Base-by-base conservation (phyloP, 1,284 basidiomycete genomes). In the Earliella scabrosa region DNA sequence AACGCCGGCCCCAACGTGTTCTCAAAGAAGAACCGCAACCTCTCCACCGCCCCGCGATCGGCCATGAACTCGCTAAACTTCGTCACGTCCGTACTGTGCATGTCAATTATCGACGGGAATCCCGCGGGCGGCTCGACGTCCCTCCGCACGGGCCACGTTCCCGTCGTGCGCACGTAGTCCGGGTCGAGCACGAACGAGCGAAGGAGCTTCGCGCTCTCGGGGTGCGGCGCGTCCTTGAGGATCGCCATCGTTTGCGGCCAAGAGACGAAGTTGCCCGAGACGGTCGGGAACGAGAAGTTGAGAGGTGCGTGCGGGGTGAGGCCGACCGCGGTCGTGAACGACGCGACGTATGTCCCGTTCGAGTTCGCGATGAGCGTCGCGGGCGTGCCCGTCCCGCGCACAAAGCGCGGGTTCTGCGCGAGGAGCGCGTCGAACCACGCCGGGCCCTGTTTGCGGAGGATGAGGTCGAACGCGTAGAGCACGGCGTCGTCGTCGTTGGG, bases 171-270 rank as follows among this genome's bases (percentile, higher is more conserved):
- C 23, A 24, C 21, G 40, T 24, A 41, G 20, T 41, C 40, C 40
- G 20, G 21, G 23, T 23, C 24, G 23, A 41, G 40, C 40, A 41
- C 40, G 24, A 41, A 41, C 4, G 20, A 24, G 40, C 24, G 20
- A 8, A 41, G 40, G 2, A 41, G 40, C 40, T 41, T 41, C 40
- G 40, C 40, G 40, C 40, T 26, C 40, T 41, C 40, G 3, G 5
- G 40, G 40, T 41, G 40, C 40, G 40, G 40, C 40, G 40, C 40
- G 40, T 41, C 40, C 40, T 41, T 41, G 40, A 41, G 40, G 11
- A 41, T 41, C 2, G 21, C 40, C 11, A 23, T 26, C 40, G 40
- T 41, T 21, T 41, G 40, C 40, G 40, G 40, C 40, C 40, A 41
- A 10, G 40, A 24, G 40, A 41, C 40, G 40, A 41, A 41, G 40